These are phyloP conservation scores for Rosa chinensis DNA, from an alignment of 306 rosid species.

Conservation along the genomic window DNA sequence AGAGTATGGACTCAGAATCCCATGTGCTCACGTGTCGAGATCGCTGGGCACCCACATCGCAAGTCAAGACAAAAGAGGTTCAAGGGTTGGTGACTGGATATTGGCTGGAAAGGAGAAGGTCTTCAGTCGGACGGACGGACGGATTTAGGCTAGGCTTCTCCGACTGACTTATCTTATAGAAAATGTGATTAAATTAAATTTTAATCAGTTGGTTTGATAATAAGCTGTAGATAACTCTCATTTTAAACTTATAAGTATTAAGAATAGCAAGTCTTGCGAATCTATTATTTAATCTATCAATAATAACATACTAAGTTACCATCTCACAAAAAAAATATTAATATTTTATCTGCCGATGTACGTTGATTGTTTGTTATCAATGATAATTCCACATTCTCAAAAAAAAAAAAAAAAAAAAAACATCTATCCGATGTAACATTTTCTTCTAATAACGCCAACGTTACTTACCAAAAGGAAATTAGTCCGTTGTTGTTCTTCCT, in stretches of 20 bases:
- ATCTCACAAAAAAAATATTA: too few relatives aligned
- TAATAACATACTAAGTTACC: too few relatives aligned
- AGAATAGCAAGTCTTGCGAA: too few relatives aligned
- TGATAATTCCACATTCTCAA: too few relatives aligned
- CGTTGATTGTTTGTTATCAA: too few relatives aligned
- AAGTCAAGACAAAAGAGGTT: conserved; percentile 34
- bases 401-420: too few relatives aligned
- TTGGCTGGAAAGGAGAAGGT: background rate
- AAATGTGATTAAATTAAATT: too few relatives aligned
- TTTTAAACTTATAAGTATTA: too few relatives aligned
- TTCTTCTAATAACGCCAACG: background rate
- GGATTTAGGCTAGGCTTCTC: background rate
- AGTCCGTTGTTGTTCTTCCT: background rate
- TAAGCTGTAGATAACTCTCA: too few relatives aligned
- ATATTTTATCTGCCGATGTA: too few relatives aligned
- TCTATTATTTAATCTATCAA: too few relatives aligned
- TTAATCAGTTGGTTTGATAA: too few relatives aligned
- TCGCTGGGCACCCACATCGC: conserved; percentile 19
- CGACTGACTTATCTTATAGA: background rate
- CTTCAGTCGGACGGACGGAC: background rate
- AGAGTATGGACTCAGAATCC: conserved; percentile 10
- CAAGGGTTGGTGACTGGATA: conserved; percentile 19
- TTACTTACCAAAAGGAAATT: conserved; percentile 9
- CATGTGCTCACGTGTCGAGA: conserved; percentile 47
- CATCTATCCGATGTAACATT: background rate